Base-by-base conservation (phyloP, 768 basidiomycete genomes). In the Asterophora parasitica region DNA sequence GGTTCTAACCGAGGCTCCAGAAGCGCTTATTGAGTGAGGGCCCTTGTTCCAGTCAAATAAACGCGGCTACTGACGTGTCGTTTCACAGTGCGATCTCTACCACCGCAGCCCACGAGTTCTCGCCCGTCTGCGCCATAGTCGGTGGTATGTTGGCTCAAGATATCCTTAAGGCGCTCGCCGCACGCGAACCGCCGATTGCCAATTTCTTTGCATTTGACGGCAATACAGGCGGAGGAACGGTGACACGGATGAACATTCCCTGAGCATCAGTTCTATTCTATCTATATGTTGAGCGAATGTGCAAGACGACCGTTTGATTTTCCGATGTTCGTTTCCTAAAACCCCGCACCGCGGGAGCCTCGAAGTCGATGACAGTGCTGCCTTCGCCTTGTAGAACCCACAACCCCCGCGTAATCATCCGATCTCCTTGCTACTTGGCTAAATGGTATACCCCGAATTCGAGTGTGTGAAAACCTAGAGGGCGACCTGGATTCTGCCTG, bases 71-170 rank as follows among this genome's bases (percentile, higher is more conserved):
- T 43, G 34, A 48, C 44, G 44, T 16, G 39, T 19, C 43, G 39
- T 17, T 42, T 38, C 26, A 17, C 55, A 96, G 93, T 54, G 70
- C 79, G n/a, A 54, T 88, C 34, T 71, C 83, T 4, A 75, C 70
- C 11, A 82, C 85, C n/a, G 85, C 90, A 6, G 66, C 70, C 15
- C 82, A 87, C 62, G 92, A 95, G 62, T 91, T 97, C 69, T 86
- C 92, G 0, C 92, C 96, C 0, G 84, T 92, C 1, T 91, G 92
- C 62, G 96, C 96, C 1, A 88, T 99, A 30, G 76, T 99, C 32
- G 96, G 96, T 20, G 96, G 96, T 17, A 79, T 98, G 69, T 71
- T 98, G 11, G 94, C 85, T 1, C 96, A 98, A 64, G 96, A 99
- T 62, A 85, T 97, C 43, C 73, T 99, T 33, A 93, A 96, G 63